Evolutionary conservation across 129 eudicot species (phyloP).

Genomic region (Flaveria linearis): DNA sequence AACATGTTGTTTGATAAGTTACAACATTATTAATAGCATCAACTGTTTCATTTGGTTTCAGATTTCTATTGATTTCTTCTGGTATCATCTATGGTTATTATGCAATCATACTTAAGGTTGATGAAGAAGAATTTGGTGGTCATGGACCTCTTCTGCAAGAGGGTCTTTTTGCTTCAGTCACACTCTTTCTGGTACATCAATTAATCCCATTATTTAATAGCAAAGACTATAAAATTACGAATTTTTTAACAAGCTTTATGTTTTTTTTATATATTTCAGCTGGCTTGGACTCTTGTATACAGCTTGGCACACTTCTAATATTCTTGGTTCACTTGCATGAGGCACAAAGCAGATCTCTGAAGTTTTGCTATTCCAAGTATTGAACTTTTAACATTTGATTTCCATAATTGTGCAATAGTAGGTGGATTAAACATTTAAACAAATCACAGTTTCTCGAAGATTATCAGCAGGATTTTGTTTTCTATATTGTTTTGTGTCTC

Average conservation of each 20-base stretch:
- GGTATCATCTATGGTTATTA: constrained; percentile 83
- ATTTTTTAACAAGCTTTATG: too few relatives aligned
- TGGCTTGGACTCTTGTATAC: constrained; percentile 93
- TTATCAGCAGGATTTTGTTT: background rate
- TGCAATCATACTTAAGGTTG: constrained; percentile 71
- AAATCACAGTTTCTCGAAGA: background rate
- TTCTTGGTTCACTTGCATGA: constrained; percentile 22
- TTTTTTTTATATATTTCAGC: constrained; percentile 47
- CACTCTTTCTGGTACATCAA: constrained; percentile 75
- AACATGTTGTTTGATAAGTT: background rate
- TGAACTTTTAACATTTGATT: constrained; percentile 16
- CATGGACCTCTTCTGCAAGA: constrained; percentile 97
- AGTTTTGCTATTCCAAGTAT: constrained; percentile 19
- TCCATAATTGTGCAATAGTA: constrained; percentile 31
- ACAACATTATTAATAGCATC: background rate
- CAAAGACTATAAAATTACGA: too few relatives aligned
- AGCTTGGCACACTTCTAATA: constrained; percentile 89
- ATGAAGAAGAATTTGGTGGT: constrained; percentile 98
- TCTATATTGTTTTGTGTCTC: background rate
- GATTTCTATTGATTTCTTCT: constrained; percentile 80
- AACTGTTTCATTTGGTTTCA: constrained; percentile 37
- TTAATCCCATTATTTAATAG: background rate
- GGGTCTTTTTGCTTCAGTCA: constrained; percentile 92
- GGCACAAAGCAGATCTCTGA: constrained; percentile 13
- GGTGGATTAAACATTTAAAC: constrained; percentile 12